A percentile compares a stretch with the other conserved stretches of the same genome.
phyloP scores from a whole-genome alignment of 352 stramenopile species.

The Phytopythium delawarense region DNA sequence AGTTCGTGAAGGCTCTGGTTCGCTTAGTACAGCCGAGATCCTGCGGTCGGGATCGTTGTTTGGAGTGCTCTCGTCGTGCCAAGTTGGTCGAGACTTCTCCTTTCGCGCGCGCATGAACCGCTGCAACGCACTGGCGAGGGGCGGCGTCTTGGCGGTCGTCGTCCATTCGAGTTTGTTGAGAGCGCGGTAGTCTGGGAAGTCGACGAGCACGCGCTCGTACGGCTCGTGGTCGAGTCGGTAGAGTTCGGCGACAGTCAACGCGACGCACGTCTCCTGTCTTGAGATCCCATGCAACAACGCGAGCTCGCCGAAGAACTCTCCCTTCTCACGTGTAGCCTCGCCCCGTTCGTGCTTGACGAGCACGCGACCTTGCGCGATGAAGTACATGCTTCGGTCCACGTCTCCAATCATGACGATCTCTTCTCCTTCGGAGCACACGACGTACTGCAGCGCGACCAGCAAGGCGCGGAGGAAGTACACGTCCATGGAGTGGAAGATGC shows the following conservation, averaged over 20 bases:
- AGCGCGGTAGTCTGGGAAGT: slow-evolving; percentile 63
- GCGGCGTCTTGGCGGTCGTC: slow-evolving; percentile 18
- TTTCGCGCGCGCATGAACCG: slow-evolving; percentile 14
- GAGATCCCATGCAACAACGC: slow-evolving; percentile 58
- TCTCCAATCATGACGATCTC: slow-evolving; percentile 69
- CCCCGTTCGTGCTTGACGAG: slow-evolving; percentile 48
- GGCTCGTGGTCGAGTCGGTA: slow-evolving; percentile 60
- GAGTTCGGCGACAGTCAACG: slow-evolving; percentile 49
- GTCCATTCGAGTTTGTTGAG: slow-evolving; percentile 57
- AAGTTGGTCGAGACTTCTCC: not conserved
- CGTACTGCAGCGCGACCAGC: slow-evolving; percentile 50
- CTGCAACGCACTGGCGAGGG: slow-evolving; percentile 9
- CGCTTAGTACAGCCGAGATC: not conserved
- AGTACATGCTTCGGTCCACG: slow-evolving; percentile 79
- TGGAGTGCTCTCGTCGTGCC: not conserved
- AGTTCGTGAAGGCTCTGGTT: not conserved
- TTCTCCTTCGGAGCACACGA: slow-evolving; percentile 60
- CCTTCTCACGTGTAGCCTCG: slow-evolving; percentile 45
- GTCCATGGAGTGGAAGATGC: slow-evolving; percentile 46
- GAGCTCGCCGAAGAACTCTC: slow-evolving; percentile 61
- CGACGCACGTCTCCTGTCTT: slow-evolving; percentile 56
- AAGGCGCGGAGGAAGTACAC: slow-evolving; percentile 57
- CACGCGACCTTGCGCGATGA: slow-evolving; percentile 58
- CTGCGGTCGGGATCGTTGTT: not conserved
- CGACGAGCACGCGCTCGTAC: slow-evolving; percentile 56